Base-by-base conservation (phyloP, 176 grass and related monocot species). In the Echinochloa phyllopogon region DNA sequence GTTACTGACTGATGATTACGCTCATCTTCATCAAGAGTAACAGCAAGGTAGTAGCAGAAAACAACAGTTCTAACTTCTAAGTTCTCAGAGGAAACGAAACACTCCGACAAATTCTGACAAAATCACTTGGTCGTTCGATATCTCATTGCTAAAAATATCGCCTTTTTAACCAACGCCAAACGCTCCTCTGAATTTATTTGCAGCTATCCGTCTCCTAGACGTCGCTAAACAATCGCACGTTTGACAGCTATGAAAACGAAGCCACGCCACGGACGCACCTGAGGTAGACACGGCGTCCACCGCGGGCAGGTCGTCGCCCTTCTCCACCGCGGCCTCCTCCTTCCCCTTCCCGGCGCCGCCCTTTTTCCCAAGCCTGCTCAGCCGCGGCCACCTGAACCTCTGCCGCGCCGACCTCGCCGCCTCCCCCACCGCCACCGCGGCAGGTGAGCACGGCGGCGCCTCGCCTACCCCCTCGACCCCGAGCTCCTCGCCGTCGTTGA, bases 401-500 rank as follows among this genome's bases (percentile, higher is more conserved):
- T 59, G 80, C 50, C 67, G 58, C 42, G 58, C 15, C 50, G 60
- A 74, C 84, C 58, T 77, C 29, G 67, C 74, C 2, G 20, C 25
- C 3, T 71, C 6, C 42, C 68, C 69, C 23, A 25, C 81, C n/a
- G 29, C 62, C 6, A 15, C 68, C 68, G 38, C 37, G 17, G 55
- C 61, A 2, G 72, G 63, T 0, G 63, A 23, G 4, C 58, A 20
- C 4, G 74, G n/a, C 4, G 74, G 67, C 57, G 88, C n/a, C 17
- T 3, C 57, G 9, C 3, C 23, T 1, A 33, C 14, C 1, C 47
- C 86, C 5, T 74, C 75, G 3, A 21, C 3, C 21, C 83, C 82
- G 58, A 85, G 57, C 72, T 92, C 90, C 73, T 92, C 90, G n/a
- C 86, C 86, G 50, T 86, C 86, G 86, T 92, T 88, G 83, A 92